These are phyloP conservation scores for Phialemoniopsis sp. DNA, from an alignment of 2,329 filamentous ascomycete species.

Conservation along the genomic window DNA sequence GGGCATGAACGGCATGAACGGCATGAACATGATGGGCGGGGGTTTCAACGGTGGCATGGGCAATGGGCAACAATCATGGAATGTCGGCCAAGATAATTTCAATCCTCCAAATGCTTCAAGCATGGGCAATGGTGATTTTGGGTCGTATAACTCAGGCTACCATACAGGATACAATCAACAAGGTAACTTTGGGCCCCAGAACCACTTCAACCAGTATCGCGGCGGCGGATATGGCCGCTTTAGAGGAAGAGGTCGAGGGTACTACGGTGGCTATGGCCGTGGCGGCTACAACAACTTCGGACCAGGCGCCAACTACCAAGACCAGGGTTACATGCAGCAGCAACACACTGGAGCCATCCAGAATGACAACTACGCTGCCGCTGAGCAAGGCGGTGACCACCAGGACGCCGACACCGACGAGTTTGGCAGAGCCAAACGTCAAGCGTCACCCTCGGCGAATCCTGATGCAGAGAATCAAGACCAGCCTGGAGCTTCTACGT, in stretches of 20 bases:
- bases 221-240: constrained; percentile 63
- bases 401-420: constrained; percentile 28
- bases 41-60: constrained; percentile 47
- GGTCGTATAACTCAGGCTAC: constrained; percentile 73
- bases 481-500: constrained; percentile 1
- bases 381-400: constrained; percentile 9
- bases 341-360: constrained; percentile 9
- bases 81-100: constrained; percentile 85
- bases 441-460: constrained; percentile 14
- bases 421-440: constrained; percentile 28
- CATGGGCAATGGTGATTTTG: constrained; percentile 78
- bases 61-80: constrained; percentile 77
- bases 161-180: constrained; percentile 75
- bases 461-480: constrained; percentile 16
- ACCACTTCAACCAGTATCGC: constrained; percentile 75
- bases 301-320: constrained; percentile 24
- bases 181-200: constrained; percentile 78
- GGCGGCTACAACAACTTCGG: constrained; percentile 42
- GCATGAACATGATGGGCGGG: constrained; percentile 73
- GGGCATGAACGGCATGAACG: constrained; percentile 70
- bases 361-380: constrained; percentile 1
- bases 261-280: constrained; percentile 50
- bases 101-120: constrained; percentile 79
- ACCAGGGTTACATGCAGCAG: constrained; percentile 17
- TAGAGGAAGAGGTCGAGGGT: constrained; percentile 63